Evolutionary conservation across 2,329 filamentous ascomycete genomes (phyloP).

Genomic region (Epichloe sibirici): DNA sequence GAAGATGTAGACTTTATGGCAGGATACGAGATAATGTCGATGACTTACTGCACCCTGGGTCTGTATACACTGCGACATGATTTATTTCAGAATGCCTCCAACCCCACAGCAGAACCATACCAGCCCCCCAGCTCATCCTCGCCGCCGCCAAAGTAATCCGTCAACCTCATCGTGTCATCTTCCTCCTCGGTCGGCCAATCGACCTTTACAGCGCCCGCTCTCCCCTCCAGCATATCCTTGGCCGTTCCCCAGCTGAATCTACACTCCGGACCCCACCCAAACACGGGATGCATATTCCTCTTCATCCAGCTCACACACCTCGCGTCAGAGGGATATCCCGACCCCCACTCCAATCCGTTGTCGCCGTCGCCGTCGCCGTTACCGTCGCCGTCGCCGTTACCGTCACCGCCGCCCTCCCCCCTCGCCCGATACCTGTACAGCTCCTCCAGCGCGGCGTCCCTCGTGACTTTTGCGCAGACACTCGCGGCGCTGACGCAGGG

Average conservation of each 20-base stretch:
- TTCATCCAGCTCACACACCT: constrained; percentile 73
- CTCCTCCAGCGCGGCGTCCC: constrained; percentile 78
- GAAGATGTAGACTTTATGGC: background rate
- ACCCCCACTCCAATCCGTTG: constrained; percentile 59
- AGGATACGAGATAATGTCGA: constrained; percentile 11
- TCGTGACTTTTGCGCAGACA: constrained; percentile 90
- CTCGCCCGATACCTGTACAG: constrained; percentile 37
- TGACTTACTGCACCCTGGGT: background rate
- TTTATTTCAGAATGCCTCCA: constrained; percentile 53
- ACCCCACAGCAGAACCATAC: constrained; percentile 64
- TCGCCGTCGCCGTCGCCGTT: constrained; percentile 15
- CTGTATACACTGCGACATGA: background rate
- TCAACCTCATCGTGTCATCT: constrained; percentile 57
- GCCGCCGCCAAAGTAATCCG: constrained; percentile 56
- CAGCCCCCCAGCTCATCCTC: constrained; percentile 64
- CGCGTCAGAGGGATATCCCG: constrained; percentile 82
- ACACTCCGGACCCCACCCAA: constrained; percentile 90
- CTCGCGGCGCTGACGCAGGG: constrained; percentile 88
- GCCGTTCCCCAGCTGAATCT: constrained; percentile 93
- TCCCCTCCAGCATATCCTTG: constrained; percentile 83
- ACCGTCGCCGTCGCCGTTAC: constrained; percentile 17
- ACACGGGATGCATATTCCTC: constrained; percentile 78
- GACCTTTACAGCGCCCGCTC: constrained; percentile 53
- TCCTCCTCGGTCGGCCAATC: constrained; percentile 77
- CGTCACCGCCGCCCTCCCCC: constrained; percentile 19